Conservation (phyloP, 768 basidiomycete genomes). For the Naganishia friedmannii region DNA sequence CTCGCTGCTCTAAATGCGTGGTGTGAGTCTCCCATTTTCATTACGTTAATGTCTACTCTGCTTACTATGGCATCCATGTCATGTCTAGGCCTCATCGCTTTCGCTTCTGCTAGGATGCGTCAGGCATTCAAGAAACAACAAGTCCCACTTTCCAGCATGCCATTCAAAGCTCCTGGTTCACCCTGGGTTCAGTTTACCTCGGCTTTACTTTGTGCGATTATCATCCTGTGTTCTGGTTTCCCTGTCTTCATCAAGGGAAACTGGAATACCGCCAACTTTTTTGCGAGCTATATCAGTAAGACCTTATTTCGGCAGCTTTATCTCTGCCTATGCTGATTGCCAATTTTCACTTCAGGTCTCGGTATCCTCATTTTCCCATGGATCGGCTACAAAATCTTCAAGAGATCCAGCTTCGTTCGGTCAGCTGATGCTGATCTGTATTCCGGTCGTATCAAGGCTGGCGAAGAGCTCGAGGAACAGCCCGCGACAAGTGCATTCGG, state of each 20-base stretch:
- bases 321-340: neutral
- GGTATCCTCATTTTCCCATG: slow-evolving; percentile 38
- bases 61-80: neutral
- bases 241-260: slow-evolving; percentile 42
- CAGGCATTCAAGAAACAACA: slow-evolving; percentile 47
- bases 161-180: slow-evolving; percentile 51
- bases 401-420: slow-evolving; percentile 34
- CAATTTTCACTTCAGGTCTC: slow-evolving; percentile 25
- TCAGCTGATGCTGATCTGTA: slow-evolving; percentile 40
- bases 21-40: slow-evolving; percentile 15
- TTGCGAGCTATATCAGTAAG: slow-evolving; percentile 40
- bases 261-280: slow-evolving; percentile 36
- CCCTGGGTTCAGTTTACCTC: slow-evolving; percentile 40
- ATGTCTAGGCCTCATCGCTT: slow-evolving; percentile 13
- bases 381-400: slow-evolving; percentile 39
- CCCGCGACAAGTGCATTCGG: slow-evolving; percentile 26
- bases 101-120: slow-evolving; percentile 29
- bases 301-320: neutral
- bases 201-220: slow-evolving; percentile 32
- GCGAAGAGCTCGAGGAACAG: slow-evolving; percentile 33
- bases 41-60: neutral
- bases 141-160: slow-evolving; percentile 44
- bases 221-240: slow-evolving; percentile 44
- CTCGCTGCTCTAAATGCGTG: slow-evolving; percentile 35
- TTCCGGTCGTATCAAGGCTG: slow-evolving; percentile 37